Evolutionary conservation across 2,329 filamentous ascomycete genomes (phyloP).

Genomic region (Sarocladium kiliense): DNA sequence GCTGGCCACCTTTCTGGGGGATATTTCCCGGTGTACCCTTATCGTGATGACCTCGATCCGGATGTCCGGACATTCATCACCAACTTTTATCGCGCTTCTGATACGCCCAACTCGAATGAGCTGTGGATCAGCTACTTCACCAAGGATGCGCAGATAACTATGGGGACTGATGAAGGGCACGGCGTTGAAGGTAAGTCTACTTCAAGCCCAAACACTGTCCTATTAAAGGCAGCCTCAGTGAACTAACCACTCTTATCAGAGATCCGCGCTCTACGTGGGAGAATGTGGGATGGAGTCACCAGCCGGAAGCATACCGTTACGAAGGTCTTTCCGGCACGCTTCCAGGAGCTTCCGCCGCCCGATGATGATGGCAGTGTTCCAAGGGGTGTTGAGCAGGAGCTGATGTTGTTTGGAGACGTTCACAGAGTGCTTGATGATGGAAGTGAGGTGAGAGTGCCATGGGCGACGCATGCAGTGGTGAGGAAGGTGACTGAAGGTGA

Average conservation of each 20-base stretch:
- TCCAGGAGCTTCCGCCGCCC: slow-evolving; percentile 17
- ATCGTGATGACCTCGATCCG: slow-evolving; percentile 23
- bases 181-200: slow-evolving; percentile 27
- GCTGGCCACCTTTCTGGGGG: slow-evolving; percentile 14
- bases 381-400: slow-evolving; percentile 17
- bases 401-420: slow-evolving; percentile 15
- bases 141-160: slow-evolving; percentile 34
- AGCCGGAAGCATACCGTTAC: slow-evolving; percentile 34
- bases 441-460: slow-evolving; percentile 19
- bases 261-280: slow-evolving; percentile 31
- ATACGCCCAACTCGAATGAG: slow-evolving; percentile 33
- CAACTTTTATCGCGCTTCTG: slow-evolving; percentile 39
- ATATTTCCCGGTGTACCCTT: slow-evolving; percentile 27
- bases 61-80: slow-evolving; percentile 33
- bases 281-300: slow-evolving; percentile 38
- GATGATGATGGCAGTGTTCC: not conserved
- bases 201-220: too few species aligned
- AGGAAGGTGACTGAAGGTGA: slow-evolving; percentile 17
- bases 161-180: slow-evolving; percentile 33
- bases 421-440: slow-evolving; percentile 21
- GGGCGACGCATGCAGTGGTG: slow-evolving; percentile 26
- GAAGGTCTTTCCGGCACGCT: slow-evolving; percentile 36
- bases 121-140: slow-evolving; percentile 38
- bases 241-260: slow-evolving; percentile 23
- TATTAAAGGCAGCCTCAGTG: not conserved